Evolutionary conservation across 345 rosid genomes (phyloP), one percentile per base, ranked within the genome.

Genomic region (Fremontodendron californicum): DNA sequence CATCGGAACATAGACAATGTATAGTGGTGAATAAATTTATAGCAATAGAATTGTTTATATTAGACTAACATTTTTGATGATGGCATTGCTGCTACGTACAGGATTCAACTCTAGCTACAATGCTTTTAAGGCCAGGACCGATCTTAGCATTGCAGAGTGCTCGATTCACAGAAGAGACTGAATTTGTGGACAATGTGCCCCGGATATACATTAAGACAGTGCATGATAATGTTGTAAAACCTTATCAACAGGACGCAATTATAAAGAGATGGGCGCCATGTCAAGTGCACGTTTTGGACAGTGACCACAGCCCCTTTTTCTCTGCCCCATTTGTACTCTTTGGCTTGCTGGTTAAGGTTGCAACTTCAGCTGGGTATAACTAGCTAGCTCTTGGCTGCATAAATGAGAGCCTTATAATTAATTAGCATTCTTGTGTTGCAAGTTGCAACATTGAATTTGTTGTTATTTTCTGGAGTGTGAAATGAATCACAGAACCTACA

Each of bases 241-340:
- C 88, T 19, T 86, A 88, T 77, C 99, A 95, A 80, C 98, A 95
- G 64, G 96, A 93, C 0, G 86, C 89, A 0, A 91, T 95, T 98
- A 84, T 92, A 37, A 83, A 52, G 78, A 69, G 69, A 76, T 95
- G 99, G 99, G 89, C 93, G 0, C 97, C 98, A 39, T 79, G 67
- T 2, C 78, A 89, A 74, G 91, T 82, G 5, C 90, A 75, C 64
- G 82, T 58, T 45, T 12, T 95, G 85, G 96, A 93, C 5, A 82
- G 86, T 9, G 99, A 95, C 78, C 99, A 95, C 81, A 89, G 92
- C 80, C 98, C 99, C 3, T 88, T 88, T 67, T 95, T 95, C 84
- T 93, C 98, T 27, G 74, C 88, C 69, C 91, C 98, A 1, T 88
- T 89, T 75, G 37, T 74, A 78, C 94, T 95, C 76, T 82, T 82